phyloP scores from a whole-genome alignment of 306 rosid species.

The Calophaca sinica region DNA sequence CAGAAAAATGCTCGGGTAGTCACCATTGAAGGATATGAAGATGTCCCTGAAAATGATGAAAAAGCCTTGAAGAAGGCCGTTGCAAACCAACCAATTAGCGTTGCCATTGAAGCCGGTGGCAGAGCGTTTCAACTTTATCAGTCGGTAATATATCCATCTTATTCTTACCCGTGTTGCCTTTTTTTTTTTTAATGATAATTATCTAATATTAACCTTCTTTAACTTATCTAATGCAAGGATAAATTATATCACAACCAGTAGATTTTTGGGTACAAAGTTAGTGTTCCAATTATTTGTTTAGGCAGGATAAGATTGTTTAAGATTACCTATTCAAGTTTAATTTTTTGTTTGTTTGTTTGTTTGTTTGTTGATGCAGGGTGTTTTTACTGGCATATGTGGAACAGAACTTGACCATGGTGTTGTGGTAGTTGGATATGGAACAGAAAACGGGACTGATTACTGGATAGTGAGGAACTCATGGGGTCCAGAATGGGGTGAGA shows the following conservation, averaged over 20 bases:
- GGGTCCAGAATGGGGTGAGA: constrained; percentile 87
- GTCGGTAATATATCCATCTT: constrained; percentile 55
- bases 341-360: background rate
- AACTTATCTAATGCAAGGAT: too few species aligned
- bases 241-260: too few species aligned
- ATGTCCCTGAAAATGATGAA: constrained; percentile 83
- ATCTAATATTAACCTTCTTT: too few species aligned
- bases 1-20: constrained; percentile 81
- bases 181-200: background rate
- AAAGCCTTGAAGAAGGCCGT: constrained; percentile 74
- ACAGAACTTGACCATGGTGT: constrained; percentile 90
- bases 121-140: constrained; percentile 83
- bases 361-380: constrained; percentile 60
- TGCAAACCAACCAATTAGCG: constrained; percentile 79
- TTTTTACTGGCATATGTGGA: constrained; percentile 84
- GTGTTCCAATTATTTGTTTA: too few species aligned
- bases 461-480: constrained; percentile 94
- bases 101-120: constrained; percentile 98
- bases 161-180: background rate
- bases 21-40: constrained; percentile 79
- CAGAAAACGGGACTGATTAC: constrained; percentile 67
- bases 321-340: too few species aligned
- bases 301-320: too few species aligned
- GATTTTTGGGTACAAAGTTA: too few species aligned
- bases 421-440: constrained; percentile 77